These are phyloP conservation scores for Termitomyces sp. DNA, from an alignment of 768 basidiomycete genomes.

Conservation along the genomic window DNA sequence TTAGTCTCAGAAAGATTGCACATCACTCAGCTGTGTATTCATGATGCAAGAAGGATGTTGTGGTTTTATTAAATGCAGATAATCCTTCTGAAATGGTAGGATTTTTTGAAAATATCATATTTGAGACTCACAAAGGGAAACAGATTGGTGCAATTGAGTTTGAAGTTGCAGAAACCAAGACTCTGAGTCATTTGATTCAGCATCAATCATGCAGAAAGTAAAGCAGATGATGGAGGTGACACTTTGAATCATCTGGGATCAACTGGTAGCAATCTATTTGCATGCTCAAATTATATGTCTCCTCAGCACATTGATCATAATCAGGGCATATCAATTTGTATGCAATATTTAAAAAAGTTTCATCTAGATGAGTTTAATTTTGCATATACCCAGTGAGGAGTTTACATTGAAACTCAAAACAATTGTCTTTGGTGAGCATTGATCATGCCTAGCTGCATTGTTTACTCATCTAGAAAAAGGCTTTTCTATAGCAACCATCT, in stretches of 20 bases:
- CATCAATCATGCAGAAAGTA: not conserved
- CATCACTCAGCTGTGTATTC: not conserved
- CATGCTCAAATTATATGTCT: not conserved
- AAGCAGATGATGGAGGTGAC: not conserved
- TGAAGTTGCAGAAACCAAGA: not conserved
- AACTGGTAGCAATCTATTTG: not conserved
- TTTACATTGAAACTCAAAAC: too few species aligned
- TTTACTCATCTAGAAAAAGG: too few species aligned
- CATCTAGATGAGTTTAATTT: too few species aligned
- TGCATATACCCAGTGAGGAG: too few species aligned
- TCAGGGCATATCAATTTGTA: not conserved
- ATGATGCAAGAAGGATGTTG: too few species aligned
- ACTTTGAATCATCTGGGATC: not conserved
- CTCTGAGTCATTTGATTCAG: not conserved
- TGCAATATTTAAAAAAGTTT: not conserved
- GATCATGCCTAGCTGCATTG: too few species aligned
- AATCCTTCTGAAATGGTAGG: not conserved
- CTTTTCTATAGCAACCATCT: too few species aligned
- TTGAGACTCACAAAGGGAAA: not conserved
- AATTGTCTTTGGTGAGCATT: too few species aligned
- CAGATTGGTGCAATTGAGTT: slow-evolving; percentile 1
- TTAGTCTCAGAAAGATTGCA: not conserved
- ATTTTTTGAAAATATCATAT: too few species aligned
- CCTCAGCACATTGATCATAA: slow-evolving; percentile 1
- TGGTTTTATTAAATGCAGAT: not conserved